phyloP scores from a whole-genome alignment of 768 basidiomycete species.

The Steccherinum ochraceum region DNA sequence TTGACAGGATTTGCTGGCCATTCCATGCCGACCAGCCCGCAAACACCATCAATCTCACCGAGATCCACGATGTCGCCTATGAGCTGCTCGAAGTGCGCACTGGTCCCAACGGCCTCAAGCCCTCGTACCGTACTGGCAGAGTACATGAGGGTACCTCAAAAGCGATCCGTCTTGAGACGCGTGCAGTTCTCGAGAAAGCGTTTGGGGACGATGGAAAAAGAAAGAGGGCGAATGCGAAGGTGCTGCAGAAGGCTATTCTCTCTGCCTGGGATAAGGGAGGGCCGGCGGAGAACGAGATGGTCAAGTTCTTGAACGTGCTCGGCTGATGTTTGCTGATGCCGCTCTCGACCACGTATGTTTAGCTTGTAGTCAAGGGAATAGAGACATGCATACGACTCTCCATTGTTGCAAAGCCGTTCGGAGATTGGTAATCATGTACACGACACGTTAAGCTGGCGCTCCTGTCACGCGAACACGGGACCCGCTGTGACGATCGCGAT shows the following conservation, averaged over 20 bases:
- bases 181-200: constrained; percentile 13
- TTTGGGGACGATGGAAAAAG: constrained; percentile 18
- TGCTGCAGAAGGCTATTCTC: constrained; percentile 1
- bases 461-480: no score
- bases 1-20: constrained; percentile 21
- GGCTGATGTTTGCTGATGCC: no score
- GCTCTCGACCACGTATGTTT: no score
- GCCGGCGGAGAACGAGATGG: not conserved
- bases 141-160: constrained; percentile 16
- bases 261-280: constrained; percentile 7
- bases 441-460: no score
- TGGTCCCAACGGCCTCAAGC: constrained; percentile 11
- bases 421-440: no score
- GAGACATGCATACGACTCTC: no score
- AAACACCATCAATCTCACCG: constrained; percentile 14
- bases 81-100: constrained; percentile 19
- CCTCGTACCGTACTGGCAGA: constrained; percentile 12
- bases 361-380: no score
- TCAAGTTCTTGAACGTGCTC: not conserved
- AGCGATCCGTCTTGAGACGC: constrained; percentile 14
- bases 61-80: constrained; percentile 11
- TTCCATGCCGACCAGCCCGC: constrained; percentile 19
- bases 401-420: no score
- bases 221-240: constrained; percentile 16
- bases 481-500: no score